Conservation (phyloP, 2,329 filamentous ascomycete species). For the Penicillium decumbens region DNA sequence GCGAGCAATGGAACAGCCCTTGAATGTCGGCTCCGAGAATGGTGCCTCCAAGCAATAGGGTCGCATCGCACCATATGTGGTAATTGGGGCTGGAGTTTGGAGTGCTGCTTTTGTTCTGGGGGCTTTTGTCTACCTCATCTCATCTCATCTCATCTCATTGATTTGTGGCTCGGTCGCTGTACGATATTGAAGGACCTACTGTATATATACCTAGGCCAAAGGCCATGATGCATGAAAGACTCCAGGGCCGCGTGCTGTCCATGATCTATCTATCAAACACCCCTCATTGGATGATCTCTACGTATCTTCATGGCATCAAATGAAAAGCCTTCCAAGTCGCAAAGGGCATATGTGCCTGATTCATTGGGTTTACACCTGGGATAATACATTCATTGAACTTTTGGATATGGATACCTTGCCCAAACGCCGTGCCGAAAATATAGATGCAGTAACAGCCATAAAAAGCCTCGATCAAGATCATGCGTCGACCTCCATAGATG, state of each 20-base stretch:
- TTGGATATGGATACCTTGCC: conserved; percentile 23
- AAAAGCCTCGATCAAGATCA: conserved; percentile 9
- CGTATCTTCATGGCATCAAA: not conserved
- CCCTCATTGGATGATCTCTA: not conserved
- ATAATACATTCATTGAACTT: conserved; percentile 7
- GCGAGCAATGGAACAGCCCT: conserved; percentile 24
- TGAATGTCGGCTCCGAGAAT: not conserved
- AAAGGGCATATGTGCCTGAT: not conserved
- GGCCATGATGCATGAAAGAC: not conserved
- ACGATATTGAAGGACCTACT: conserved; percentile 10
- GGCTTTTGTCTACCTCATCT: conserved; percentile 3
- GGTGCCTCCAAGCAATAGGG: conserved; percentile 15
- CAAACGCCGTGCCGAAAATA: conserved; percentile 30
- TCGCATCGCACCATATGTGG: not conserved
- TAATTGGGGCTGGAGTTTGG: conserved; percentile 9
- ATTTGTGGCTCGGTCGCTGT: conserved; percentile 1
- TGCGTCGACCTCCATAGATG: conserved; percentile 19
- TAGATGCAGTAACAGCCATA: conserved; percentile 9
- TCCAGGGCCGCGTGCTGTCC: not conserved
- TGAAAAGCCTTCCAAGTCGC: not conserved
- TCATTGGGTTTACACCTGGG: not conserved
- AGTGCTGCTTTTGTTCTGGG: conserved; percentile 7
- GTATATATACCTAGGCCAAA: not conserved
- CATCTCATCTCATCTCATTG: conserved; percentile 1
- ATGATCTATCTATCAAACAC: not conserved